Base-by-base conservation (phyloP, 2,329 filamentous ascomycete species). In the Ophiostoma novo-ulmi region DNA sequence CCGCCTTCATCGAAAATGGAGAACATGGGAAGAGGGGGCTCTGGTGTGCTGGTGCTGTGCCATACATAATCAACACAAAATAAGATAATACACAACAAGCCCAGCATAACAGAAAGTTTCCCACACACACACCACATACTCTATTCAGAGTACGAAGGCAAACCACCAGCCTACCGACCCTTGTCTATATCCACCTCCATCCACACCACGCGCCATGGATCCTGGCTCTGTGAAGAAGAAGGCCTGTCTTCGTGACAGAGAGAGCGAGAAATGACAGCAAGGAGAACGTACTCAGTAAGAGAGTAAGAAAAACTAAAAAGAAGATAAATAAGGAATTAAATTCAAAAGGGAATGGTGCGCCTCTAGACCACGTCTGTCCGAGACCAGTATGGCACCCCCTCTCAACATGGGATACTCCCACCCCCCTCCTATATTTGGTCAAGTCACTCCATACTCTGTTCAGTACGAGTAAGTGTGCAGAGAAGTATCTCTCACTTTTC, bases 171-270 rank as follows among this genome's bases (percentile, higher is more conserved):
- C 69, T 48, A 44, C 20, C 64, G 38, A 31, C 48, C 65, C 69
- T 63, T 64, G 69, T 44, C 69, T 52, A 61, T 67, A 61, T 35
- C 69, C 69, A 70, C 26, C 14, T 67, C 55, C 65, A 68, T 68
- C 55, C 41, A 68, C 65, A 69, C 66, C 48, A 35, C 65, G 65
- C 65, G 38, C 65, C 65, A 67, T 44, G 36, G 64, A n/a, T 41
- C 64, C 35, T 41, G 8, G 36, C 36, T 36, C 38, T 39, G 5
- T n/a, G 55, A 38, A 67, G 4, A n/a, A 48, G 20, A 31, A 63
- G 36, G 22, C 70, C 63, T 69, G 68, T 68, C 68, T 68, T 63
- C 44, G 36, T 39, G 26, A 52, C 22, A 48, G 48, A 67, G 20
- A 11, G 52, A 58, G 6, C 5, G 52, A 26, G 20, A 55, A 31